Evolutionary conservation across 192 early-diverging fungal genomes (phyloP), one percentile per base, ranked within the genome.

Genomic region (Gamsiella multidivaricata): DNA sequence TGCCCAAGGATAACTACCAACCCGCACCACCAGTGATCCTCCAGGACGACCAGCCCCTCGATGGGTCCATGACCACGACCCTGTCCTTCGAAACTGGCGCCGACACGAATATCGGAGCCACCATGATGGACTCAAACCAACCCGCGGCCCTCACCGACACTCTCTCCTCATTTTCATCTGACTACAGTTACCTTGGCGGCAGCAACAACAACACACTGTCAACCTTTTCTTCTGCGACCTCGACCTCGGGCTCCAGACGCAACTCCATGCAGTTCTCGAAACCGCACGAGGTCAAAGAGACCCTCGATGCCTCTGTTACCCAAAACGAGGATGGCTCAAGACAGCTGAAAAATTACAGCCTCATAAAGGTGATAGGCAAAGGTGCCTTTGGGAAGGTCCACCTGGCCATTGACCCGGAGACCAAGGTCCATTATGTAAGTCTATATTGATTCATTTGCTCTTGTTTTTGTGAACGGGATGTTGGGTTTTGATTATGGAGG

Each of bases 371-470:
- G 60, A 89, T 99, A 42, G 97, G 97, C 14, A 80, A 86, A 22
- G 97, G 97, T 22, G 87, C 92, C 34, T 99, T 91, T 80, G 97
- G 97, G 28, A 94, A 89, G 5, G 97, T 99, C 1, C 88, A 92
- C 76, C 79, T 91, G 31, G 94, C 84, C 32, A 75, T 83, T 43
- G 88, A 94, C 80, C 84, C 68, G 23, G 66, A 73, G 18, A 87
- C 84, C 11, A 72, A 80, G 10, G 66, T 61, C 5, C 50, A 84
- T 69, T 94, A 89, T 83, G 88, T 90, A 88, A 81, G 79, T 65
- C 46, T 26, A 22, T 33, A 15, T 36, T 11, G n/a, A n/a, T 42
- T 47, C 53, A 3, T 4, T 20, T n/a, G 1, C 33, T 20, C n/a
- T 62, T 61, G 53, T 55, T 43, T 53, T 54, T 12, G 3, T 59